phyloP scores from a whole-genome alignment of 331 rosid species.

The Malus hybrid region DNA sequence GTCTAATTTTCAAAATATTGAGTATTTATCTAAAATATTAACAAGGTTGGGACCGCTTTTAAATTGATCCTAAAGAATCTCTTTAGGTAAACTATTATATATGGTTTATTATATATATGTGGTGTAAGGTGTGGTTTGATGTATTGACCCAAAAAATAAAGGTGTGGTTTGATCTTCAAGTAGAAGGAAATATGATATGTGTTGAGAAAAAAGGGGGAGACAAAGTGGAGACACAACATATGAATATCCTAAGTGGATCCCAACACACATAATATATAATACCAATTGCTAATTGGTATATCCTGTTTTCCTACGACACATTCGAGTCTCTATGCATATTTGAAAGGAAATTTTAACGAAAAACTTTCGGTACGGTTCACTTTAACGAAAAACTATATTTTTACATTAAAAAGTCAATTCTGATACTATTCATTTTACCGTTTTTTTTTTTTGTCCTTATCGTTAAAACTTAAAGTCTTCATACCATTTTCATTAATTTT shows the following conservation, averaged over 20 bases:
- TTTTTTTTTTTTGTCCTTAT: no score
- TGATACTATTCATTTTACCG: no score
- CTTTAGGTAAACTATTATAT: no score
- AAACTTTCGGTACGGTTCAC: no score
- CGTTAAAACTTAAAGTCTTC: no score
- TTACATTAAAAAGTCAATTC: no score
- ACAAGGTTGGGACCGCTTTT: no score
- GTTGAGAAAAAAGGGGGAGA: constrained; percentile 39
- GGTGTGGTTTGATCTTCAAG: constrained; percentile 26
- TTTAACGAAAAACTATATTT: no score
- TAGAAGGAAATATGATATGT: constrained; percentile 15
- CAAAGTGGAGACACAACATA: constrained; percentile 64
- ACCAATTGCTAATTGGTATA: background rate
- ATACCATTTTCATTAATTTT: no score
- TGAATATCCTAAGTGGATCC: constrained; percentile 51
- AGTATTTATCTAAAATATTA: no score
- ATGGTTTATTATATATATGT: background rate
- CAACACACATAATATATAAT: constrained; percentile 7
- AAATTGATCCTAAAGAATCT: no score
- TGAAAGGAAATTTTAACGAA: background rate
- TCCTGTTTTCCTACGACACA: background rate
- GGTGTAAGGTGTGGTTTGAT: constrained; percentile 6
- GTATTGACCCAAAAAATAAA: background rate
- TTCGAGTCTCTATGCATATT: background rate
- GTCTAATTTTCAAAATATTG: no score